Percentiles rank a stretch among this genome's conserved stretches.
phyloP scores from a whole-genome alignment of 2,329 filamentous ascomycete genomes.

The Allantophomopsis lycopodina region DNA sequence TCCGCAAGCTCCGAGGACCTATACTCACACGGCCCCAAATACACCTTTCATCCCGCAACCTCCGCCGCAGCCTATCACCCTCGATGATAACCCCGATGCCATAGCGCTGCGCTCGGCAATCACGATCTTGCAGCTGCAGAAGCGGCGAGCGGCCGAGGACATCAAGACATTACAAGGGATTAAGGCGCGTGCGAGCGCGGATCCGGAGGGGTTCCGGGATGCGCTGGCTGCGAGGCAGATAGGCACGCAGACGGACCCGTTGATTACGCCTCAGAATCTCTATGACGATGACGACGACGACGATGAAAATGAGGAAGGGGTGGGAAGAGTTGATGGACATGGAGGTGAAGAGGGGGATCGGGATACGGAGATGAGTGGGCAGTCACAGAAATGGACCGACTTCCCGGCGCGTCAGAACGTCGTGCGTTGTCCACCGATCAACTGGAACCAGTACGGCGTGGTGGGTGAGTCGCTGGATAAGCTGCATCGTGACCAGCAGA shows the following conservation, averaged over 20 bases:
- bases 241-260: slow-evolving; percentile 13
- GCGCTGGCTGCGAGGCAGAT: slow-evolving; percentile 54
- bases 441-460: slow-evolving; percentile 92
- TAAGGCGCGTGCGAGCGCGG: slow-evolving; percentile 54
- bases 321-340: slow-evolving; percentile 1
- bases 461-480: slow-evolving; percentile 74
- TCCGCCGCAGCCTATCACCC: slow-evolving; percentile 35
- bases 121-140: slow-evolving; percentile 76
- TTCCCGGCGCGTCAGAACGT: slow-evolving; percentile 72
- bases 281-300: slow-evolving; percentile 20
- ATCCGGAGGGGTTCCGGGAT: slow-evolving; percentile 58
- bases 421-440: slow-evolving; percentile 76
- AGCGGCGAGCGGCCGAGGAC: slow-evolving; percentile 62
- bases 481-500: slow-evolving; percentile 67
- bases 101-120: slow-evolving; percentile 79
- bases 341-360: not conserved
- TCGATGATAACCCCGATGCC: slow-evolving; percentile 65
- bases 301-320: slow-evolving; percentile 12
- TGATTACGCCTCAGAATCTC: slow-evolving; percentile 11
- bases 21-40: slow-evolving; percentile 30
- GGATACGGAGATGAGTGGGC: slow-evolving; percentile 2
- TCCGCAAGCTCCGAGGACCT: slow-evolving; percentile 12
- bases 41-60: slow-evolving; percentile 25
- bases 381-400: slow-evolving; percentile 34
- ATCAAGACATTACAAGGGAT: slow-evolving; percentile 55